Percentiles rank a stretch among this genome's conserved stretches.
Conservation (phyloP, 192 early-diverging fungal species). For the Borealophlyctis nickersoniae region DNA sequence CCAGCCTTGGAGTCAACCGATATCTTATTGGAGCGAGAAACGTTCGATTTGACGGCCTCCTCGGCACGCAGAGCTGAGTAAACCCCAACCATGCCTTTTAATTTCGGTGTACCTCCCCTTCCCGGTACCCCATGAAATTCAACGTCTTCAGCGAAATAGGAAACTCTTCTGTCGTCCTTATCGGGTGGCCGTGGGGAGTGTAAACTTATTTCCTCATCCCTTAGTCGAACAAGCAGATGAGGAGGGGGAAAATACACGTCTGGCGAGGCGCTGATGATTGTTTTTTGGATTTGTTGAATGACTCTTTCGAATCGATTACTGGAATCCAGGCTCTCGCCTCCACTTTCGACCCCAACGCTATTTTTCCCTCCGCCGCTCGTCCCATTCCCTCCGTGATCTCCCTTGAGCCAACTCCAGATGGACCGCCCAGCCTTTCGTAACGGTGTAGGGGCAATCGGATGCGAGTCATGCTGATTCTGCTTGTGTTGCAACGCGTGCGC, state of each 20-base stretch:
- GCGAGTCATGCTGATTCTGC: not conserved
- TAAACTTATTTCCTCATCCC: conserved; percentile 21
- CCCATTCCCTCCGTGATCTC: conserved; percentile 2
- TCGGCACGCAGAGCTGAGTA: not conserved
- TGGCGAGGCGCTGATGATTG: conserved; percentile 29
- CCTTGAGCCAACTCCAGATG: conserved; percentile 19
- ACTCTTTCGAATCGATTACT: conserved; percentile 29
- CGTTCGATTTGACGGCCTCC: not conserved
- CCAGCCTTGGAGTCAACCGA: conserved; percentile 51
- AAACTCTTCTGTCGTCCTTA: conserved; percentile 6
- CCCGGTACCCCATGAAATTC: conserved; percentile 12
- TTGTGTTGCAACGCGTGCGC: not conserved
- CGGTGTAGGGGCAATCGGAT: not conserved
- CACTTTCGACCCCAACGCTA: conserved; percentile 1
- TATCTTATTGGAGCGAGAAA: conserved; percentile 6
- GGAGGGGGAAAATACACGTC: conserved; percentile 30
- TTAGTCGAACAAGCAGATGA: conserved; percentile 22
- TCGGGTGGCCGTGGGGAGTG: not conserved
- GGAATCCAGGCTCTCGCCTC: conserved; percentile 3
- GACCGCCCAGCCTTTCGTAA: not conserved
- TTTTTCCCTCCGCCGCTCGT: too few species aligned
- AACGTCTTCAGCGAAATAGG: conserved; percentile 13
- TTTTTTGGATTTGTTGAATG: conserved; percentile 25
- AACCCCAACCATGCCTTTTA: conserved; percentile 9
- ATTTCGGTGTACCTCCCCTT: too few species aligned